Base-by-base conservation (phyloP, 495 filamentous ascomycete genomes). In the Penicillium steckii region DNA sequence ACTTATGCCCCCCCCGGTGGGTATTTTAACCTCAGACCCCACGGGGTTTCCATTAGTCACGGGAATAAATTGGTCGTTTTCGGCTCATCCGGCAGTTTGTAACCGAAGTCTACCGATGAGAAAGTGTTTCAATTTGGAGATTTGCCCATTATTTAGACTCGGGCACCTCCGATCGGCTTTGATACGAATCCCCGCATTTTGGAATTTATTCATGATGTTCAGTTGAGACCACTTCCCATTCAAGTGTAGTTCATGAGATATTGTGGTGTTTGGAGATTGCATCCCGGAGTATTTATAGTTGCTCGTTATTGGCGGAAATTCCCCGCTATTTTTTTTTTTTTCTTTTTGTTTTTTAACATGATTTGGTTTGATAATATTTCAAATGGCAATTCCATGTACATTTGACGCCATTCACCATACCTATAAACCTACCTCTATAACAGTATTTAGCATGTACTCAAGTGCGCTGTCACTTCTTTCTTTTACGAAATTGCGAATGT, bases 91-190 rank as follows among this genome's bases (percentile, higher is more conserved):
- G 62, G 62, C 56, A 65, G 18, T 60, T n/a, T 2, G 41, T 65
- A 60, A 29, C 62, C 62, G 62, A 65, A 51, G 59, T 65, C 62
- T 65, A 57, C 62, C 62, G 62, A 58, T 53, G 10, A 8, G 22
- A 18, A 3, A 5, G 19, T 22, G 25, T 3, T 15, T n/a, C 10
- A 15, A 29, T 35, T 44, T 12, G 37, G n/a, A 24, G 26, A 24
- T 25, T 12, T 24, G 22, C 15, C 40, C 35, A 47, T 15, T 18
- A 25, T 7, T 19, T 23, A 22, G 26, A 29, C 19, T 17, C 46
- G 55, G 50, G 18, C 29, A 52, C 27, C 55, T 49, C 55, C 55
- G 54, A 50, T 44, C 7, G 15, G 4, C 12, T 26, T 26, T 13
- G n/a, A n/a, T 15, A 0, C 17, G 15, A 38, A 8, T 15, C 35